A percentile compares a stretch with the other conserved stretches of the same genome.
Conservation (phyloP, 2,329 filamentous ascomycete genomes). For the Coleophoma eucalyptorum region DNA sequence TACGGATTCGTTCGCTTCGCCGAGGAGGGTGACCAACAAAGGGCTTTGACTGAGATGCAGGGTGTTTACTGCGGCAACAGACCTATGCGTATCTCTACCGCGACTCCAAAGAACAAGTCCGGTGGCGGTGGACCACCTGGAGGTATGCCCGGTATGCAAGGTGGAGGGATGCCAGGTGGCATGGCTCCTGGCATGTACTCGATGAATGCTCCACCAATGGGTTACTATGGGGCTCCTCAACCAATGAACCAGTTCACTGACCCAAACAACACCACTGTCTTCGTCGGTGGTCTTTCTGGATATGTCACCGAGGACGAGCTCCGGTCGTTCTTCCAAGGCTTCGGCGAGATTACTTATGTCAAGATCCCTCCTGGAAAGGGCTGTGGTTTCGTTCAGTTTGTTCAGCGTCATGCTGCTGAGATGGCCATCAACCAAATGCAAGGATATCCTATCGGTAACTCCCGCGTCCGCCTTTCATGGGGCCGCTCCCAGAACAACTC, state of each 20-base stretch:
- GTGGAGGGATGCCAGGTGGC: slow-evolving; percentile 38
- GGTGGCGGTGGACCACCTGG: slow-evolving; percentile 49
- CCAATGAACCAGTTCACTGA: slow-evolving; percentile 99
- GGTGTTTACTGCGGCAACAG: slow-evolving; percentile 98
- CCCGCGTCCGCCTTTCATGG: slow-evolving; percentile 95
- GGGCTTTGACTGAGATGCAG: slow-evolving; percentile 95
- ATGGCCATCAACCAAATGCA: slow-evolving; percentile 99
- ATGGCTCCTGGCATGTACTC: slow-evolving; percentile 54
- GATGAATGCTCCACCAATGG: slow-evolving; percentile 63
- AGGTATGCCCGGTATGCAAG: slow-evolving; percentile 42
- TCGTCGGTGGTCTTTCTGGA: slow-evolving; percentile 92
- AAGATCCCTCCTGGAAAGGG: slow-evolving; percentile 99
- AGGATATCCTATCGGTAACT: slow-evolving; percentile 98
- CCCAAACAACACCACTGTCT: slow-evolving; percentile 98
- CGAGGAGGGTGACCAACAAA: slow-evolving; percentile 93
- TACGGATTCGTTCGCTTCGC: slow-evolving; percentile 98
- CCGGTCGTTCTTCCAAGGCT: slow-evolving; percentile 99
- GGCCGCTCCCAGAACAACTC: slow-evolving; percentile 99
- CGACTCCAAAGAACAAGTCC: slow-evolving; percentile 88
- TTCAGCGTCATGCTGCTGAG: slow-evolving; percentile 96
- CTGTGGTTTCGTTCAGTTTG: slow-evolving; percentile 98
- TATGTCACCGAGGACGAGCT: slow-evolving; percentile 99
- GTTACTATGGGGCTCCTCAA: slow-evolving; percentile 65
- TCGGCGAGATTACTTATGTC: slow-evolving; percentile 98
- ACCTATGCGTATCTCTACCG: slow-evolving; percentile 97